Base-by-base conservation (phyloP, 2,329 filamentous ascomycete species). In the Verticillium alfalfae region DNA sequence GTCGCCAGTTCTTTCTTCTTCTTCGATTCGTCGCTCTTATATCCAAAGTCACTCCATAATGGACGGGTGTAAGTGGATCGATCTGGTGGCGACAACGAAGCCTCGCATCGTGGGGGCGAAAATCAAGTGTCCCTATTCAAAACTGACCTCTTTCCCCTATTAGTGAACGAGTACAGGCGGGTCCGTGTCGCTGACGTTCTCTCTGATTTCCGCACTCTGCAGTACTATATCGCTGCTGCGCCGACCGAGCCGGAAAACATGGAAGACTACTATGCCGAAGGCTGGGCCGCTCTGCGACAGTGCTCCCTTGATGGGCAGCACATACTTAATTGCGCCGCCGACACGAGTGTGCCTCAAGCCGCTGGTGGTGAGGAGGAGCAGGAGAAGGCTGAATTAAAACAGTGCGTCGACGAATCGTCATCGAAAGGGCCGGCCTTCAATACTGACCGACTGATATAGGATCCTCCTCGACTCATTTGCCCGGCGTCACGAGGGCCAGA, bases 291-390 rank as follows among this genome's bases (percentile, higher is more conserved):
- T 16, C 75, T 89, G 59, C 81, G 86, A 52, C 86, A 89, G 73
- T 88, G 85, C 74, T 77, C 80, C 58, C 69, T 86, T 52, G 86
- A 88, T 67, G 86, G 86, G 7, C 85, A 87, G 69, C 80, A 87
- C 73, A 88, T 89, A 66, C 79, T 88, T 64, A 85, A 88, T 69
- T 85, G 83, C 67, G 85, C 84, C 26, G 85, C 85, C 49, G 86
- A 88, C 71, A 85, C 84, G 16, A 79, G 77, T 59, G 85, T 88
- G 13, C 84, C 85, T 4, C 74, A 76, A 55, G 72, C 80, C 56
- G 72, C 71, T 56, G 85, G 84, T 60, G 83, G 83, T 12, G 79
- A 81, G 60, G 79, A 82, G 26, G 86, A 88, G 71, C 86, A 88
- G 71, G 73, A 72, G 34, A 88, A 86, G 70, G 85, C 85, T 18